These are phyloP conservation scores for Solanum hybrid DNA, from an alignment of 305 asterid genomes.

Conservation along the genomic window DNA sequence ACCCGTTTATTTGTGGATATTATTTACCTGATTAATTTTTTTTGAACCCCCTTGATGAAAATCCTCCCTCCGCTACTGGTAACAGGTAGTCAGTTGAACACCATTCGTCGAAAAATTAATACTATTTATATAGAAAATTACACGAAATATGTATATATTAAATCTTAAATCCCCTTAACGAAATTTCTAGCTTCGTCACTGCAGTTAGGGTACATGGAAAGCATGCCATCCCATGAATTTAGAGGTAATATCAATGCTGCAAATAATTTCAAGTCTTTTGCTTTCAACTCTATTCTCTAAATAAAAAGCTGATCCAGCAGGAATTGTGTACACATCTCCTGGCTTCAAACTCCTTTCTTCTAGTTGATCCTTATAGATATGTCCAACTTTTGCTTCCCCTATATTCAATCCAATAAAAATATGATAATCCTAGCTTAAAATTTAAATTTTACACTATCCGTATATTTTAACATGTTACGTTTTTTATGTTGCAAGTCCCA, in stretches of 20 bases:
- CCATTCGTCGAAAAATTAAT: too few species aligned
- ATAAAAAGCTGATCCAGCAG: not conserved
- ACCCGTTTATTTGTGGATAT: too few species aligned
- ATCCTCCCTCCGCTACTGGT: too few species aligned
- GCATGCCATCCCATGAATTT: not conserved
- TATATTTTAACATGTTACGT: not conserved
- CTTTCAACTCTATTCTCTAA: not conserved
- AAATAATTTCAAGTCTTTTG: not conserved
- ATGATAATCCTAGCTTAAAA: not conserved
- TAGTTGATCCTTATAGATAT: not conserved
- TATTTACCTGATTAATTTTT: too few species aligned
- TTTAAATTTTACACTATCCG: not conserved
- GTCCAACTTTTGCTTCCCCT: not conserved
- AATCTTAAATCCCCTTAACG: not conserved
- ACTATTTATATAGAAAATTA: not conserved
- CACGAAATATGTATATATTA: too few species aligned
- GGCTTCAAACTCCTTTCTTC: not conserved
- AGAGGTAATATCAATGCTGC: not conserved
- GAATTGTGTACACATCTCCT: not conserved
- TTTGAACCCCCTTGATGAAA: too few species aligned
- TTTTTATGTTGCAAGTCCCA: not conserved
- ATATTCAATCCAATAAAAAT: too few species aligned
- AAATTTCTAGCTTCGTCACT: not conserved
- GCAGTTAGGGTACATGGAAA: not conserved
- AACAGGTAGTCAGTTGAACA: not conserved